phyloP scores from a whole-genome alignment of 495 filamentous ascomycete genomes.

The Penicillium salamii region DNA sequence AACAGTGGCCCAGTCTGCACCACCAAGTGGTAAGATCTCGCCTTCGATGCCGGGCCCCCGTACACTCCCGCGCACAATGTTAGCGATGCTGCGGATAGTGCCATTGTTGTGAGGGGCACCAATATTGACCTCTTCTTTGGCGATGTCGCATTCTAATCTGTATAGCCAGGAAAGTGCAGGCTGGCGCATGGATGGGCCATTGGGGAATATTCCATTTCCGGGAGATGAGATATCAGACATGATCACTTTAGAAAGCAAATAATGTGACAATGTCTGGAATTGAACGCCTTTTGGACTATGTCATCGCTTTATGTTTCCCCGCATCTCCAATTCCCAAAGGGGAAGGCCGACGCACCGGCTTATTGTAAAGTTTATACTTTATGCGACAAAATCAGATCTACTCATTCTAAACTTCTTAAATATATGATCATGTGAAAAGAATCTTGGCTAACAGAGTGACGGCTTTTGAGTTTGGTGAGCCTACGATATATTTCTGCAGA shows the following conservation, averaged over 20 bases:
- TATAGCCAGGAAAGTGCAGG: conserved; percentile 25
- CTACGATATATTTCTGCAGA: too few relatives aligned
- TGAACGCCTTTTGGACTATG: too few relatives aligned
- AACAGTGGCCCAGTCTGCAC: conserved; percentile 31
- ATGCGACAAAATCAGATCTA: too few relatives aligned
- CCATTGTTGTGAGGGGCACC: conserved; percentile 25
- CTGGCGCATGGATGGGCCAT: conserved; percentile 29
- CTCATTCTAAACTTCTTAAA: too few relatives aligned
- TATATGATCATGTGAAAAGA: too few relatives aligned
- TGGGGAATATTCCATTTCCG: conserved; percentile 23
- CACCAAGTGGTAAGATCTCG: conserved; percentile 23
- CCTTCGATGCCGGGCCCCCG: conserved; percentile 27
- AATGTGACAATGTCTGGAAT: too few relatives aligned
- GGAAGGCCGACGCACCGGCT: too few relatives aligned
- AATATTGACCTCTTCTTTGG: conserved; percentile 22
- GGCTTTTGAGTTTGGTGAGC: too few relatives aligned
- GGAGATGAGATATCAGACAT: conserved; percentile 18
- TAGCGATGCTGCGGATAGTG: conserved; percentile 28
- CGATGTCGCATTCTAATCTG: conserved; percentile 26
- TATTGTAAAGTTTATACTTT: too few relatives aligned
- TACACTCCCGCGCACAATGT: conserved; percentile 25
- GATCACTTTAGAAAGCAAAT: too few relatives aligned
- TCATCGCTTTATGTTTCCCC: too few relatives aligned
- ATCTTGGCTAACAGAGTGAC: too few relatives aligned
- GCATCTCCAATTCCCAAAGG: background rate